Base-by-base conservation (phyloP, 225 moss, liverwort and hornwort genomes). In the Lunularia cruciata region DNA sequence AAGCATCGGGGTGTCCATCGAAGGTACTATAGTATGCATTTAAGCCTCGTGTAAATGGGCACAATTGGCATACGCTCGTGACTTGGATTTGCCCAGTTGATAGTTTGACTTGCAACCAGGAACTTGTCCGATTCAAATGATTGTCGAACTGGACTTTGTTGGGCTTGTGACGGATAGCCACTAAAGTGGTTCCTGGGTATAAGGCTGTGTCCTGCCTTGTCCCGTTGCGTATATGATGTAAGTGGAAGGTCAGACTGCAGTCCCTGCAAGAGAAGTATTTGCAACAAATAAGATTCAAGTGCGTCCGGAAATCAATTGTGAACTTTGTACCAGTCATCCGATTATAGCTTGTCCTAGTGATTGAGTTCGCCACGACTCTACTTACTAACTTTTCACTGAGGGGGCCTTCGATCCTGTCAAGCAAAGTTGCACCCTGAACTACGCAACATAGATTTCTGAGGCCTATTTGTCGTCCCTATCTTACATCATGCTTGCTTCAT, bases 1-100 rank as follows among this genome's bases (percentile, higher is more conserved):
- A 89, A 6, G 86, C 83, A 20, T 89, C 85, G 0, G 89, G 89
- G 42, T 65, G 69, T 27, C 89, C 89, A 60, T 89, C 89, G n/a
- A 42, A 83, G 2, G n/a, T 2, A 30, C 80, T 72, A n/a, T n/a
- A n/a, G n/a, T 61, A 34, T 60, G 74, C 6, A 43, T 43, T 63
- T 89, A 86, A 0, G 48, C 84, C 14, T 86, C 89, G 28, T 89
- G 89, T 0, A 89, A 35, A 52, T 89, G 89, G 0, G 75, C 74
- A 86, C 83, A 6, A 74, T 71, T 3, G 89, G 89, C 3, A 89
- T 82, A 1, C 89, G 86, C 0, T 84, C 83, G 6, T 16, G 61
- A 0, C 80, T 76, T 1, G 69, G 69, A 6, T 72, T 47, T 5
- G 71, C 71, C 71, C 71, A 72, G 7, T 78, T 77, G 25, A 42